Evolutionary conservation across 805 yeast species (phyloP), one percentile per base, ranked within the genome.

Genomic region (Metschnikowia similis): DNA sequence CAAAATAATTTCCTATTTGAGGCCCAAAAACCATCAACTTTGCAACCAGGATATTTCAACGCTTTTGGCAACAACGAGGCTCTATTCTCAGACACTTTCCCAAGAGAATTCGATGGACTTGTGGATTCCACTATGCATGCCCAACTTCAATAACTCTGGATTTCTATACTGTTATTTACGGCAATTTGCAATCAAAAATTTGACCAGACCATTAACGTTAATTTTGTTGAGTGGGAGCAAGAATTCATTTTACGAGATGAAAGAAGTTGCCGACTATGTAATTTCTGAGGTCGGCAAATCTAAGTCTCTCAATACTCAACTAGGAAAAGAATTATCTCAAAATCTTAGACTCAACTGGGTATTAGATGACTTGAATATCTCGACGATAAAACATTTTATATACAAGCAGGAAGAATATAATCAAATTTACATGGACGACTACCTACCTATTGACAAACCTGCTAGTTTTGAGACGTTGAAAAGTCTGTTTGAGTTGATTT

Each of bases 51-150:
- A 92, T 65, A 69, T 94, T 14, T 87, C 86, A 45, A 71, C 88
- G 7, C 66, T 94, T 27, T 82, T 89, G 52, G 80, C 86, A 14
- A 79, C 89, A 68, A 80, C 92, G 1, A 81, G 80, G 58, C 48
- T 53, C 37, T 48, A 36, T 36, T 43, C 40, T 29, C 81, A 82
- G 0, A 75, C 81, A 54, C 71, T 71, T 27, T 62, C 59, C 8
- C 31, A 30, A 2, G 50, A 48, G 58, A 53, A 78, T 56, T 62
- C 74, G 49, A 87, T 87, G 56, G 97, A 91, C 61, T 80, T 89
- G 50, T 94, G 98, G 98, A 80, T 88, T 10, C 99, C 99, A 0
- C 75, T 92, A 0, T 92, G 99, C 66, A 75, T 92, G 64, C 96
- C 98, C 0, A 82, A 87, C 57, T 92, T 92, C 71, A 92, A 94